A percentile compares a stretch with the other conserved stretches of the same genome.
Conservation (phyloP, 495 filamentous ascomycete genomes). For the Penicillium steckii region DNA sequence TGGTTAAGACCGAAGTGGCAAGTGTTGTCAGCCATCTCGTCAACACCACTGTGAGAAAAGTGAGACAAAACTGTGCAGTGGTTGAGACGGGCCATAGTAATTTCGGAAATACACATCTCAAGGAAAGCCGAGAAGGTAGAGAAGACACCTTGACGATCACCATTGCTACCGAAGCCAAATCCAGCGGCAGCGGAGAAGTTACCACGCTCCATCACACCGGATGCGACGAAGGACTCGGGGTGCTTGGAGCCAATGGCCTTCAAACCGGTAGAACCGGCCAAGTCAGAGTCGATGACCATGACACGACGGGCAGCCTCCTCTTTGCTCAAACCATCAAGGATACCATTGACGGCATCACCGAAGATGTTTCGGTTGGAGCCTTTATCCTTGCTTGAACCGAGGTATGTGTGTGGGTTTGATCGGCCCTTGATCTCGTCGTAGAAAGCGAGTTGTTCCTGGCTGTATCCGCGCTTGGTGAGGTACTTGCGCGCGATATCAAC, state of each 20-base stretch:
- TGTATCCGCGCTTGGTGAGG: conserved; percentile 39
- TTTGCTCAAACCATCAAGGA: conserved; percentile 37
- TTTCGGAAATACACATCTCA: conserved; percentile 42
- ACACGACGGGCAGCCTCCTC: conserved; percentile 38
- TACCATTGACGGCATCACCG: conserved; percentile 37
- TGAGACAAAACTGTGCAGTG: conserved; percentile 39
- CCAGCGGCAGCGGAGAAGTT: conserved; percentile 43
- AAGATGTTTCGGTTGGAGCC: conserved; percentile 37
- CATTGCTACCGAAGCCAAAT: conserved; percentile 40
- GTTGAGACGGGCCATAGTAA: conserved; percentile 44
- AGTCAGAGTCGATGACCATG: conserved; percentile 45
- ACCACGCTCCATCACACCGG: conserved; percentile 42
- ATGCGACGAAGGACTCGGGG: conserved; percentile 36
- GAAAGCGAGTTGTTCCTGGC: conserved; percentile 33
- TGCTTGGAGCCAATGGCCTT: conserved; percentile 34
- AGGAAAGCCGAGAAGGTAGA: conserved; percentile 43
- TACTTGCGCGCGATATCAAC: conserved; percentile 41
- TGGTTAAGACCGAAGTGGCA: conserved; percentile 44
- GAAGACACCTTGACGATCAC: conserved; percentile 40
- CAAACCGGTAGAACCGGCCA: conserved; percentile 40
- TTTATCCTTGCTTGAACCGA: conserved; percentile 35
- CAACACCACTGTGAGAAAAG: conserved; percentile 42
- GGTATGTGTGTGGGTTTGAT: conserved; percentile 36
- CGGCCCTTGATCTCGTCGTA: conserved; percentile 39
- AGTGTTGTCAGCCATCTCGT: conserved; percentile 45